Evolutionary conservation across 345 rosid species (phyloP), one percentile per base, ranked within the genome.

Genomic region (Ricinus communis): DNA sequence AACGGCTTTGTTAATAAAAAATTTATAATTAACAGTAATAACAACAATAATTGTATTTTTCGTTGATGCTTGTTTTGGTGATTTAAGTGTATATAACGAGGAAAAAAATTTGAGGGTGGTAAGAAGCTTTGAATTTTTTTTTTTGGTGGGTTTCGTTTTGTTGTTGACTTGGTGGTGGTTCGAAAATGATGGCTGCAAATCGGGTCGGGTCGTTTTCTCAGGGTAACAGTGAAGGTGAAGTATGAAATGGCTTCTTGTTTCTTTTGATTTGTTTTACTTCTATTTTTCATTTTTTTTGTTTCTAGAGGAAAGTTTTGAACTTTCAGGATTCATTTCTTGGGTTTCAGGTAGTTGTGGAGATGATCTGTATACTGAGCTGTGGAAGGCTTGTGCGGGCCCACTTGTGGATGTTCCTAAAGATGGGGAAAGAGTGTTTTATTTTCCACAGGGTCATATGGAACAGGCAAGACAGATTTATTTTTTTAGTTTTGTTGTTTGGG

Each of bases 401-500:
- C 70, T 90, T 2, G 96, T 91, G 51, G 95, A 88, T 66, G 86
- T 91, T 66, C 98, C 98, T 27, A 82, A 74, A 75, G 30, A 36
- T 55, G 79, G 75, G n/a, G 88, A 91, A 74, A 80, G 84, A 65
- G 97, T 91, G 15, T 91, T 72, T 82, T 94, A 94, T 68, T 88
- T 94, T 72, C 97, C 98, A 19, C 98, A 94, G 76, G 97, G 98
- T 11, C 98, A 94, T 75, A 90, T 91, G 93, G 98, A 94, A 65
- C 98, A 94, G 83, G 98, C 80, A 76, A 70, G 81, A n/a, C n/a
- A n/a, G n/a, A 65, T 19, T 21, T 7, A 1, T 18, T 51, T 62
- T 62, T 18, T n/a, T 11, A 30, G 25, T 60, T 51, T 28, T 50
- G 0, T 11, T 33, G 9, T 43, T 50, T 24, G 41, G 49, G 70